Evolutionary conservation across 2,329 filamentous ascomycete species (phyloP), one percentile per base, ranked within the genome.

Genomic region (Massarina eburnea): DNA sequence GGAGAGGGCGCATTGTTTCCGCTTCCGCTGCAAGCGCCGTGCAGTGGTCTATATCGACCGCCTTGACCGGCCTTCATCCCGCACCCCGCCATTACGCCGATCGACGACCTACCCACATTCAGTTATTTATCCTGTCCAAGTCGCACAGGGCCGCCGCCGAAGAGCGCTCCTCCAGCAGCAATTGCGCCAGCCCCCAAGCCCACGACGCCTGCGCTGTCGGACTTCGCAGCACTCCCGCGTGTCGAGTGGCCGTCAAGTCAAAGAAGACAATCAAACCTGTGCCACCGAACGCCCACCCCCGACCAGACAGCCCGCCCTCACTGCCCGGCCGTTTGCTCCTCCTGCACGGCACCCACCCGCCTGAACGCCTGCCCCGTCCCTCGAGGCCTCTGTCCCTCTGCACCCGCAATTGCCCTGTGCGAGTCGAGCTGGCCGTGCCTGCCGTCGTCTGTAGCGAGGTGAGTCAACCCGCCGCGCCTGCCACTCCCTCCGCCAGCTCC

Each of bases 391-490:
- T 24, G 20, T 6, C 20, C 20, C 12, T 4, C 17, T 21, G 34
- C 34, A 12, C 7, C n/a, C 46, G 51, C 36, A 17, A 34, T 36
- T 44, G 39, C 42, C 46, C 17, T 39, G n/a, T 43, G 39, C 35
- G 50, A 51, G 49, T 32, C 30, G 42, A 39, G 21, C 34, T 35
- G 30, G 37, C 41, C 38, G 49, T 45, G 32, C 44, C 45, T 55
- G 52, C 49, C 56, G 44, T 55, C 35, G 41, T 40, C 45, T 48
- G 32, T 46, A 34, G 41, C 46, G 41, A 62, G 62, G 66, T 68
- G 63, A 70, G 65, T 68, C 62, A 67, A 61, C n/a, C n/a, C n/a
- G n/a, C n/a, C n/a, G n/a, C 52, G 41, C 43, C 51, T 21, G 33
- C 30, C 39, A 49, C 46, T 50, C 41, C 41, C 46, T 43, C 48